Percentiles rank a stretch among this genome's conserved stretches.
Evolutionary conservation across 805 yeast species (phyloP).

Genomic region (Metschnikowia amazonensis): DNA sequence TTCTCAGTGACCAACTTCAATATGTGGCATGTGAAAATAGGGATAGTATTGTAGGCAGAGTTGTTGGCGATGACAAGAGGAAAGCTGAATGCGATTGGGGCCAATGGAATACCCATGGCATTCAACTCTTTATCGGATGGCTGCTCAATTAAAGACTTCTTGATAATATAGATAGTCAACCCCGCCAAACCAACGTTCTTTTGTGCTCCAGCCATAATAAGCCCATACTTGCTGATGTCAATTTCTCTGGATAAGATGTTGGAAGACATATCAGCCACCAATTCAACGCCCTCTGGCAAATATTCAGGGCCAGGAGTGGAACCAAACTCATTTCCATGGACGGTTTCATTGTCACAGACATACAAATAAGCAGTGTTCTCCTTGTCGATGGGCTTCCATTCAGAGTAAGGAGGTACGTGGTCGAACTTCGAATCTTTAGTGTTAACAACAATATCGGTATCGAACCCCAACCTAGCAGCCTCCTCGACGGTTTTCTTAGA

Average conservation of each 20-base stretch:
- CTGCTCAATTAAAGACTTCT: constrained; percentile 69
- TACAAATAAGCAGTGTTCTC: constrained; percentile 80
- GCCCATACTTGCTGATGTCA: constrained; percentile 81
- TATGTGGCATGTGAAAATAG: constrained; percentile 86
- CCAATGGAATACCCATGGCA: constrained; percentile 62
- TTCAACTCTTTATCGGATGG: constrained; percentile 60
- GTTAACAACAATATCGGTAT: constrained; percentile 64
- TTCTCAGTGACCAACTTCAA: constrained; percentile 71
- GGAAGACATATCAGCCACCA: constrained; percentile 94
- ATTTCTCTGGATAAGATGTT: constrained; percentile 78
- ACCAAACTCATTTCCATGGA: constrained; percentile 83
- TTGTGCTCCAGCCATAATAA: constrained; percentile 97
- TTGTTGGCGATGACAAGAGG: constrained; percentile 84
- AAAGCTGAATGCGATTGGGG: constrained; percentile 86
- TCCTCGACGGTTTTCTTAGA: constrained; percentile 84
- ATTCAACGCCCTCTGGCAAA: constrained; percentile 63
- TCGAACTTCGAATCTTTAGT: constrained; percentile 60
- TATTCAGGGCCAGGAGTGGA: constrained; percentile 49
- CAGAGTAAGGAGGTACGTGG: constrained; percentile 57
- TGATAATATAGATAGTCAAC: constrained; percentile 83
- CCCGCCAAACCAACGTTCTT: constrained; percentile 98
- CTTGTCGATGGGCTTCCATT: constrained; percentile 58
- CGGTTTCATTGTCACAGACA: constrained; percentile 96
- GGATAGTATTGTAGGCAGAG: constrained; percentile 93
- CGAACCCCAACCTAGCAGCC: constrained; percentile 77